phyloP scores from a whole-genome alignment of 73 alveolate species.

The Loxodes magnus region DNA sequence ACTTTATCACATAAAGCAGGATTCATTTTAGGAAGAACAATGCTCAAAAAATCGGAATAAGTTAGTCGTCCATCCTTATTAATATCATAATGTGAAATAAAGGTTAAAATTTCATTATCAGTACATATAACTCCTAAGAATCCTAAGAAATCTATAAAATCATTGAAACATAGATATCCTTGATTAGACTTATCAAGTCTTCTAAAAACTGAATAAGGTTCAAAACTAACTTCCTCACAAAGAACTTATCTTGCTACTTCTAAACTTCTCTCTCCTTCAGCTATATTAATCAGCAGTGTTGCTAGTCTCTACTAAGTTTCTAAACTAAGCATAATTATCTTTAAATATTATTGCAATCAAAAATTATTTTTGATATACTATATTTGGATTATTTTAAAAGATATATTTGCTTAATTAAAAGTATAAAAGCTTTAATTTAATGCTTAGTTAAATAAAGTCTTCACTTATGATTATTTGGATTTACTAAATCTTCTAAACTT shows the following conservation, averaged over 20 bases:
- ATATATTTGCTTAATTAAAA: too few relatives aligned
- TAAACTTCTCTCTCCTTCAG: conserved; percentile 18
- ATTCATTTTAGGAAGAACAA: conserved; percentile 24
- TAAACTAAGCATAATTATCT: conserved; percentile 17
- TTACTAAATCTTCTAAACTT: too few relatives aligned
- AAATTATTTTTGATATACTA: too few relatives aligned
- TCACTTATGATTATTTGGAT: too few relatives aligned
- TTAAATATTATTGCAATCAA: too few relatives aligned
- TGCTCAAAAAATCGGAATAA: conserved; percentile 29
- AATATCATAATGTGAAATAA: conserved; percentile 9
- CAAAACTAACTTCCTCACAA: conserved; percentile 27
- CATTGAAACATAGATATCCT: background rate
- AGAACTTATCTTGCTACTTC: conserved; percentile 25
- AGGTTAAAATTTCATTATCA: background rate
- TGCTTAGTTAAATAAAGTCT: too few relatives aligned
- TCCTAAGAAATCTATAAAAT: background rate
- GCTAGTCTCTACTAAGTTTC: conserved; percentile 31
- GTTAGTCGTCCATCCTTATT: conserved; percentile 22
- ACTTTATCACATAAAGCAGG: conserved; percentile 18
- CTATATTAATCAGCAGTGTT: conserved; percentile 25
- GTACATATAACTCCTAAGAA: background rate
- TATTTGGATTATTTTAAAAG: too few relatives aligned
- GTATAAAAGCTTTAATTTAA: too few relatives aligned
- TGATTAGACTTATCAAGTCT: conserved; percentile 18
- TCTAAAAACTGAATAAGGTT: conserved; percentile 36